Evolutionary conservation across 1,284 basidiomycete species (phyloP), one percentile per base, ranked within the genome.

Genomic region (Microstroma glucosiphilum): DNA sequence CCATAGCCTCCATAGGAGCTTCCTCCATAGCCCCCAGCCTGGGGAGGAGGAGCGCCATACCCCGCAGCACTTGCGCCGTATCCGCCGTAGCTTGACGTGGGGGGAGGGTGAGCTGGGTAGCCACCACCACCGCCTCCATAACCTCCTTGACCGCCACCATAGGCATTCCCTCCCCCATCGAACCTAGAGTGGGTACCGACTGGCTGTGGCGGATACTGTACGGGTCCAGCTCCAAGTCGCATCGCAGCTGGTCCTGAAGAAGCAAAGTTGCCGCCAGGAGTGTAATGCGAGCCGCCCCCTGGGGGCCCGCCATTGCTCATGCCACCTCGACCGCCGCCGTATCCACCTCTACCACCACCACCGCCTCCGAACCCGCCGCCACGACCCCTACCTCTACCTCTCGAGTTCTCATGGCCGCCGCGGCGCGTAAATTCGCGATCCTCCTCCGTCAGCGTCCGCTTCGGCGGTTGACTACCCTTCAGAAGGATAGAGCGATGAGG

Each of bases 401-500:
- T 65, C 37, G 71, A 69, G 2, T 72, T 65, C 59, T 77, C 73
- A 9, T 74, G 73, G 17, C 80, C 77, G 1, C 83, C 84, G 1
- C 84, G 76, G 23, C 84, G 79, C 1, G 85, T 84, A 61, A 80
- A 81, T 61, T 96, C 90, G 58, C 89, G 83, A 79, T 99, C 96
- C 19, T 83, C 82, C 13, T 87, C 80, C 6, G 84, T 87, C 26
- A 99, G 83, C 1, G 87, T 81, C 1, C 86, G 84, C 43, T 83
- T 81, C 0, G 86, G 84, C 58, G 84, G 84, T 63, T 83, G 85
- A 46, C 87, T 86, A 1, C 91, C 90, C 6, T 88, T 87, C 0
- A 99, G 83, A 23, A 98, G 81, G 23, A 89, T 83, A 15, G 91
- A 94, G 56, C 86, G 87, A 79, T 99, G 96, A 3, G 91, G 90